Conservation (phyloP, 1,284 basidiomycete species). For the Sutorius eximius region DNA sequence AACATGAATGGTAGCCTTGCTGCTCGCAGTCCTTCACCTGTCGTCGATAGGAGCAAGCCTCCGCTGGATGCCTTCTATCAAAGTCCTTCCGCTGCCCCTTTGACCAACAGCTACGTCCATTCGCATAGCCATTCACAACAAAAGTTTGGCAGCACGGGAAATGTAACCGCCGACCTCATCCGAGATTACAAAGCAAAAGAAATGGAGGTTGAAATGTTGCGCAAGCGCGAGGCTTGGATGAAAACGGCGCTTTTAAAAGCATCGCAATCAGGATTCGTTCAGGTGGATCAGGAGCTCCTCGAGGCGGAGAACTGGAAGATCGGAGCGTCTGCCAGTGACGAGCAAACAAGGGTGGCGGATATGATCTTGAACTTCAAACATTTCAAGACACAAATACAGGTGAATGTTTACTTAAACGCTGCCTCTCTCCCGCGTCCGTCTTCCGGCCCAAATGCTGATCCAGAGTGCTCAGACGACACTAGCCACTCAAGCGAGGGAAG, state of each 20-base stretch:
- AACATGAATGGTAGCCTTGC: slow-evolving; percentile 45
- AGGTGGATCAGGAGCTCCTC: slow-evolving; percentile 49
- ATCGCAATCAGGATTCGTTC: slow-evolving; percentile 78
- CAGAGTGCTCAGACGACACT: slow-evolving; percentile 56
- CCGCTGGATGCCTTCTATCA: slow-evolving; percentile 63
- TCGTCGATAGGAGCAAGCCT: slow-evolving; percentile 51
- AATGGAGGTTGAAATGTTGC: slow-evolving; percentile 74
- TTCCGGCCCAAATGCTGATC: slow-evolving; percentile 14
- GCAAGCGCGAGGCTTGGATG: slow-evolving; percentile 86
- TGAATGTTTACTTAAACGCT: slow-evolving; percentile 39
- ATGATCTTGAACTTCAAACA: slow-evolving; percentile 85
- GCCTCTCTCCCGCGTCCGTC: background rate
- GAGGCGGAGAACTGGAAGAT: slow-evolving; percentile 43
- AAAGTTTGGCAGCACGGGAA: slow-evolving; percentile 61
- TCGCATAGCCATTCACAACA: slow-evolving; percentile 33
- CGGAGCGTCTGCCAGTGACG: slow-evolving; percentile 34
- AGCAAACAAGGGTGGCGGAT: slow-evolving; percentile 59
- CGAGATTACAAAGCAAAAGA: slow-evolving; percentile 81
- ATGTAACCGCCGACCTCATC: slow-evolving; percentile 70
- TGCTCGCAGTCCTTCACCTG: slow-evolving; percentile 65
- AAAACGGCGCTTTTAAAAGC: slow-evolving; percentile 80
- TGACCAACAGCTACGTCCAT: slow-evolving; percentile 32
- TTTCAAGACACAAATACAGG: slow-evolving; percentile 87
- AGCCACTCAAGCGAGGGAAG: slow-evolving; percentile 71
- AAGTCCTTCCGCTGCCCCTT: slow-evolving; percentile 51